Evolutionary conservation across 805 yeast species (phyloP), one percentile per base, ranked within the genome.

Genomic region (Priceomyces fermenticarens): DNA sequence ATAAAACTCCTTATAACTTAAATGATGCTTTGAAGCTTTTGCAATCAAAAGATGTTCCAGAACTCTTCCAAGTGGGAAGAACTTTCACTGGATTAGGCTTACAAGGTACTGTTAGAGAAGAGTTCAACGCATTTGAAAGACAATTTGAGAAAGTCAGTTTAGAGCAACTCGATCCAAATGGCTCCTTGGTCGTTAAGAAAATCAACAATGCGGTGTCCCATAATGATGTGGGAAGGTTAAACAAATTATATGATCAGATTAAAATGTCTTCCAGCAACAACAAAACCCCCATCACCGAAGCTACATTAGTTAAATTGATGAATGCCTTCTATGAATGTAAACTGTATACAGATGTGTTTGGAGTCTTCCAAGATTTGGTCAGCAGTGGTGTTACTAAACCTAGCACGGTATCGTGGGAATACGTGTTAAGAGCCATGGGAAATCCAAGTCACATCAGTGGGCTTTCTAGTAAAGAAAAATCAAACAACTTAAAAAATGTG

Each of bases 371-470:
- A 44, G 65, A 61, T 32, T 55, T 83, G 62, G 48, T 73, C 20
- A 45, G 56, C 9, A 50, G 55, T 5, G 73, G 72, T 14, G 53
- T 68, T 12, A 45, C 45, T 1, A 53, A 47, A 17, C 80, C 80
- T n/a, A 57, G 72, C 3, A 49, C 70, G n/a, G 48, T 58, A 0
- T 57, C 80, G 1, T 85, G 88, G 88, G 80, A 81, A 39, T 69
- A 75, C 38, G 67, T 83, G 23, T 60, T 85, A 38, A 63, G 72
- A 38, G 68, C 83, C 0, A 70, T 73, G 53, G 67, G 72, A 7
- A 63, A 58, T 44, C 63, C 72, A 3, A 44, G 47, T 4, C 48
- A 54, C 28, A 49, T 65, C 11, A 40, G 40, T 2, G 40, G 37
- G 3, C 55, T 71, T 47, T 39, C 47, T 57, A 15, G 66, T 56